Conservation (phyloP, 257 asterid species). For the Solanum acaule region DNA sequence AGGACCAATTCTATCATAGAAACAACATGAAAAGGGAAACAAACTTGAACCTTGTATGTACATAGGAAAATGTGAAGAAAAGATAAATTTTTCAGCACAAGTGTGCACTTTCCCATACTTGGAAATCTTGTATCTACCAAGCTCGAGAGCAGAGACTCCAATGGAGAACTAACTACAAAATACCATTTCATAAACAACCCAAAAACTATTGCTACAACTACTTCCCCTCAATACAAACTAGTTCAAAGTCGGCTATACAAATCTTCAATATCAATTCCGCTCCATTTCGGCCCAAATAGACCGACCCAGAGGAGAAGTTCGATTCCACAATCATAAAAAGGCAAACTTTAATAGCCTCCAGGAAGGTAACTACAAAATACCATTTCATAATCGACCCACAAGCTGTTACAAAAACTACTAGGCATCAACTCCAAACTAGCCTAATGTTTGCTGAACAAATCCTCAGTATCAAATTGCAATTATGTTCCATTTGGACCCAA, state of each 20-base stretch:
- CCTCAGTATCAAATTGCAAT: neutral
- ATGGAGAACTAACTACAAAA: neutral
- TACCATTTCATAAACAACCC: constrained; percentile 16
- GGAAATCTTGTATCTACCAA: neutral
- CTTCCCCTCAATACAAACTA: neutral
- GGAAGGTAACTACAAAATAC: neutral
- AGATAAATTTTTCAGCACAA: neutral
- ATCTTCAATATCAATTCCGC: neutral
- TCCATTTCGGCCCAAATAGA: neutral
- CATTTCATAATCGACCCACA: neutral
- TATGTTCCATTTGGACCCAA: neutral
- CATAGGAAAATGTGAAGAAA: neutral
- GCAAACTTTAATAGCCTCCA: neutral
- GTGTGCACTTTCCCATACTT: neutral
- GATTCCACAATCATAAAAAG: neutral
- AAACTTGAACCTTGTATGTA: neutral
- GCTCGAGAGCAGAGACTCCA: neutral
- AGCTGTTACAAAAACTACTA: neutral
- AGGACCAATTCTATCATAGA: neutral
- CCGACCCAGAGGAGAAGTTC: neutral
- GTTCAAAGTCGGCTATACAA: neutral
- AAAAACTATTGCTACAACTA: neutral
- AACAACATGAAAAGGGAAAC: neutral
- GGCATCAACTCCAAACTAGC: neutral
- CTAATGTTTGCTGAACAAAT: neutral